Percentiles rank a stretch among this genome's conserved stretches.
These are phyloP conservation scores for Botrytis porri DNA, from an alignment of 2,329 filamentous ascomycete genomes.

Conservation along the genomic window DNA sequence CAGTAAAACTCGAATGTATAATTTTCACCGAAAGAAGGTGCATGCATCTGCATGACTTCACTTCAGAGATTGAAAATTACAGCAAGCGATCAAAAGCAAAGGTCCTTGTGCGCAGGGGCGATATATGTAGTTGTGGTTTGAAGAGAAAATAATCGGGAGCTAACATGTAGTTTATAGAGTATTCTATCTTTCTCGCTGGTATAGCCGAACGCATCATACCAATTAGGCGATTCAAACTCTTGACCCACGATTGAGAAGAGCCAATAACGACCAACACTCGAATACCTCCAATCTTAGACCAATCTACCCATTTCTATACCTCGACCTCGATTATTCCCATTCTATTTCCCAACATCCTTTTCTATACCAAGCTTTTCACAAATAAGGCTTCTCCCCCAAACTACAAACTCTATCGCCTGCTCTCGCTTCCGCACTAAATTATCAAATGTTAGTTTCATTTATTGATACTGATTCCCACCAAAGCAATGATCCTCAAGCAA, in stretches of 20 bases:
- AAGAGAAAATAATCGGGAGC: background rate
- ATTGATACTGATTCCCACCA: background rate
- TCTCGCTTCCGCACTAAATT: background rate
- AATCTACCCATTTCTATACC: background rate
- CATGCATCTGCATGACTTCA: background rate
- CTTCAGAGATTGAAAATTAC: background rate
- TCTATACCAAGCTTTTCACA: background rate
- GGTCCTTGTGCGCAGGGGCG: background rate
- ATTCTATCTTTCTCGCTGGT: background rate
- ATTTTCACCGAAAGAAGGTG: accelerated
- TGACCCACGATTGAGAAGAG: background rate
- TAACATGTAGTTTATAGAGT: background rate
- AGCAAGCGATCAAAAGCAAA: background rate
- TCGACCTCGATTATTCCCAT: no score
- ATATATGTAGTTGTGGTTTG: background rate
- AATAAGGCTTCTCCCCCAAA: slow-evolving; percentile 4
- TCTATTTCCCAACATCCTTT: accelerated
- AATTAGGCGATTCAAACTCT: background rate
- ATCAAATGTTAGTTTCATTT: background rate
- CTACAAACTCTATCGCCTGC: slow-evolving; percentile 12
- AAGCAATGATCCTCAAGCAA: background rate
- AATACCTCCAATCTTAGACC: background rate
- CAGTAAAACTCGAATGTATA: background rate
- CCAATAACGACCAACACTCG: background rate
- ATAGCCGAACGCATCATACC: background rate